Percentiles rank a stretch among this genome's conserved stretches.
phyloP scores from a whole-genome alignment of 2,329 filamentous ascomycete species.

The Aspergillus pseudoviridinutans region DNA sequence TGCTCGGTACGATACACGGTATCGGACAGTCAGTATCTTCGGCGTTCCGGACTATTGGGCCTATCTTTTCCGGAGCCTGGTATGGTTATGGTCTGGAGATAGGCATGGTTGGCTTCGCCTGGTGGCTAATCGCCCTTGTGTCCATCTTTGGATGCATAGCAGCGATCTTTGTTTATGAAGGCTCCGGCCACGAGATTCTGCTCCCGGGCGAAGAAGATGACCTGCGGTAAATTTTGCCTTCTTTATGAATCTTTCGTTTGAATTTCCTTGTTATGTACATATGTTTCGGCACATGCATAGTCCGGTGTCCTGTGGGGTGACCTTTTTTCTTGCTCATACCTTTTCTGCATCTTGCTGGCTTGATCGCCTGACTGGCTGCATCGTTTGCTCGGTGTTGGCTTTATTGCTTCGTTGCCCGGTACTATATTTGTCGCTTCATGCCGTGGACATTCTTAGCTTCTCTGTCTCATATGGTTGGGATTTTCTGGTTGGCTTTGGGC shows the following conservation, averaged over 20 bases:
- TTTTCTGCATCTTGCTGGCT: background rate
- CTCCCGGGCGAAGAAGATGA: slow-evolving; percentile 38
- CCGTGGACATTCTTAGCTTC: background rate
- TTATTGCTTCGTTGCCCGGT: background rate
- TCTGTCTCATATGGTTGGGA: background rate
- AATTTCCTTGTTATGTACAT: background rate
- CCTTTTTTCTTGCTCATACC: background rate
- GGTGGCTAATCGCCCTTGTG: slow-evolving; percentile 54
- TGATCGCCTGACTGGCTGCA: background rate
- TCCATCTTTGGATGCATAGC: slow-evolving; percentile 56
- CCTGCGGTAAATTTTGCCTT: background rate
- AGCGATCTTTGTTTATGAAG: slow-evolving; percentile 61
- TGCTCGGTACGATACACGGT: slow-evolving; percentile 57
- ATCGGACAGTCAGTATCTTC: slow-evolving; percentile 55
- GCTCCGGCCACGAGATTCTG: slow-evolving; percentile 57
- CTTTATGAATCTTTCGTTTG: background rate
- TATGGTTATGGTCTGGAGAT: slow-evolving; percentile 53
- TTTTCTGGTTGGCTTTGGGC: background rate
- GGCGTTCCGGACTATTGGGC: slow-evolving; percentile 54
- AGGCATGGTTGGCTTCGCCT: slow-evolving; percentile 54
- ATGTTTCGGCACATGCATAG: background rate
- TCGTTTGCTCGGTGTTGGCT: background rate
- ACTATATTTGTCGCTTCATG: background rate
- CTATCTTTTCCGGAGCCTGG: slow-evolving; percentile 53
- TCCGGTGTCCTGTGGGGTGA: background rate